Base-by-base conservation (phyloP, 192 early-diverging fungal species). In the Glomus cerebriforme region DNA sequence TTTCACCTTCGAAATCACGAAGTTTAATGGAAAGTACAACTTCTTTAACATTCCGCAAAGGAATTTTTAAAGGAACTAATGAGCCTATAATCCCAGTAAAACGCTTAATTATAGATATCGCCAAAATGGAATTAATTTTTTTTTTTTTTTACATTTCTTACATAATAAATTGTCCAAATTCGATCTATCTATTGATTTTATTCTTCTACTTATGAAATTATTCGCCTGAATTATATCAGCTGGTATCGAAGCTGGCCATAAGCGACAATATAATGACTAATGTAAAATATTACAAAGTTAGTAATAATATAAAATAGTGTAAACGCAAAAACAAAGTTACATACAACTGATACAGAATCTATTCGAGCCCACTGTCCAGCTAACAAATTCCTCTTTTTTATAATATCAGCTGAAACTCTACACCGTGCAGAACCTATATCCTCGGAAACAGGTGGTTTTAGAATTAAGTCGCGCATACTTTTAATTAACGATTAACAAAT, bases 311-410 rank as follows among this genome's bases (percentile, higher is more conserved):
- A 27, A 43, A 24, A 32, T 35, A 35, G 34, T 9, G 29, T 60
- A 27, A 60, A 34, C 13, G 6, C 12, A 73, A 34, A 19, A 22
- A 29, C 6, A 43, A 22, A 34, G 12, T 32, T 13, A 29, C 47
- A n/a, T 15, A 54, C 73, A 22, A 31, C 19, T n/a, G n/a, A 26
- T 13, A 45, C 29, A n/a, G 54, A 39, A n/a, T 77, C 75, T 22
- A 77, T n/a, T 60, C 45, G 60, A 34, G 66, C 64, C 75, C 75
- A 77, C 43, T 60, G 54, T 10, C 75, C 75, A 32, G 22, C 29
- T 26, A n/a, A n/a, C 17, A 66, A 34, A 8, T 39, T 64, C 27
- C 29, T 39, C 13, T 43, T 60, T 77, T 66, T 66, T 12, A 77
- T 29, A 31, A 66, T 22, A 63, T 60, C 31, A 32, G 22, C 63